Percentiles rank a stretch among this genome's conserved stretches.
phyloP scores from a whole-genome alignment of 352 stramenopile genomes.

The Phytopythium sindhum region DNA sequence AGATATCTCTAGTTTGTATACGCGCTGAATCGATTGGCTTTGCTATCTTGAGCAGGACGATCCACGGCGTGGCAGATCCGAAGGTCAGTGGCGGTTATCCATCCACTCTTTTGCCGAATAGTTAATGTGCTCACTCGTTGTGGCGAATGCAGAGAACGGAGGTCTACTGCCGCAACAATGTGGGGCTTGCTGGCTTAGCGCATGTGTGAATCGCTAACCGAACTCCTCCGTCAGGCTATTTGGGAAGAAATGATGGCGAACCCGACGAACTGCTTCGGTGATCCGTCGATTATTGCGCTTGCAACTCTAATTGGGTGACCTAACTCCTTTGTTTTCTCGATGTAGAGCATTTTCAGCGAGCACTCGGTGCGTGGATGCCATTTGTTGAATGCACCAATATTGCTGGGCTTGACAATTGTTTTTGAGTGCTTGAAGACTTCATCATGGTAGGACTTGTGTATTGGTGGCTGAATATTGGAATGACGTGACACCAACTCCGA shows the following conservation, averaged over 20 bases:
- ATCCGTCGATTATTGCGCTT: not conserved
- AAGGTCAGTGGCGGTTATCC: constrained; percentile 31
- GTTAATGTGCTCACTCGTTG: not conserved
- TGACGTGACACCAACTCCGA: not conserved
- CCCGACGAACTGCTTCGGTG: constrained; percentile 77
- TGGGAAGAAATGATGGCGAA: constrained; percentile 89
- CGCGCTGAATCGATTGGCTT: not conserved
- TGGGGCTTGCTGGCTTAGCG: not conserved
- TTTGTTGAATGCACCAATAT: not conserved
- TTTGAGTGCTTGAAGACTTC: constrained; percentile 41
- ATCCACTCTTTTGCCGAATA: not conserved
- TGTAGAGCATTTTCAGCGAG: constrained; percentile 70
- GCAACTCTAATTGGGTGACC: not conserved
- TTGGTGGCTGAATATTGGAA: not conserved
- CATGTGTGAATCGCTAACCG: not conserved
- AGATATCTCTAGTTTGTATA: not conserved
- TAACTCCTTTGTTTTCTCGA: constrained; percentile 5
- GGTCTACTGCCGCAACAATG: not conserved
- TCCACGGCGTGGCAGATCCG: constrained; percentile 53
- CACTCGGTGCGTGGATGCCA: constrained; percentile 36
- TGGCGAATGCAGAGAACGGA: constrained; percentile 8
- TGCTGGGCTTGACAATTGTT: constrained; percentile 8
- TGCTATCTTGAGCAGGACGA: constrained; percentile 35
- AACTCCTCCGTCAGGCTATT: constrained; percentile 44
- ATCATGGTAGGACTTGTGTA: constrained; percentile 41